Base-by-base conservation (phyloP, 306 rosid species). In the Lupinus albus region DNA sequence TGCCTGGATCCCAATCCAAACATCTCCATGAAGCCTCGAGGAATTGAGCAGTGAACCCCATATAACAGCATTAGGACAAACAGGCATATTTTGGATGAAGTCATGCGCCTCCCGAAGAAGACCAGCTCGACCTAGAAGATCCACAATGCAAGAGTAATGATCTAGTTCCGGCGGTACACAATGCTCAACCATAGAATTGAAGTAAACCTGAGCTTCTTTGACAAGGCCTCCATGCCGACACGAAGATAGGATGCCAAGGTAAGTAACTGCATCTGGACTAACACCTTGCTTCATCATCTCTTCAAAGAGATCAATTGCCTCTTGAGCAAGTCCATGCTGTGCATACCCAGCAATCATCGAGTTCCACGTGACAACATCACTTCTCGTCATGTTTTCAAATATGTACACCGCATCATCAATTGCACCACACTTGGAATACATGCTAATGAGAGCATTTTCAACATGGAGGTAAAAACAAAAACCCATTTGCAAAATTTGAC, bases 41-140 rank as follows among this genome's bases (percentile, higher is more conserved):
- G 96, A 86, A 30, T 91, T 84, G 11, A 89, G 89, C 47, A 89
- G 83, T 1, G 98, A 87, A 42, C 96, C 98, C 96, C 96, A 92
- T 38, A 89, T 77, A 11, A 89, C 82, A 7, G 98, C 86, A 46
- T 87, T 92, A 44, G 98, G 92, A 68, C 4, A 11, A 51, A 89
- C 58, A 60, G 98, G 95, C 95, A 92, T 87, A 16, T 70, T 78
- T 72, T 69, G 36, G 5, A 89, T 83, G 75, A 92, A 81, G 64
- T 82, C 86, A 46, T 18, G 67, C 20, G 96, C 96, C 78, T 87
- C 92, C 32, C 55, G 52, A 36, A 92, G 78, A 38, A 87, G 71
- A 57, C 95, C 98, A 13, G 95, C 88, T 45, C 98, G 83, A 4
- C 96, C 96, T 76, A 92, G 91, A 74, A 89, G 91, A 62, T 92